Percentiles rank a stretch among this genome's conserved stretches.
Conservation (phyloP, 768 basidiomycete genomes). For the Exidia glandulosa region DNA sequence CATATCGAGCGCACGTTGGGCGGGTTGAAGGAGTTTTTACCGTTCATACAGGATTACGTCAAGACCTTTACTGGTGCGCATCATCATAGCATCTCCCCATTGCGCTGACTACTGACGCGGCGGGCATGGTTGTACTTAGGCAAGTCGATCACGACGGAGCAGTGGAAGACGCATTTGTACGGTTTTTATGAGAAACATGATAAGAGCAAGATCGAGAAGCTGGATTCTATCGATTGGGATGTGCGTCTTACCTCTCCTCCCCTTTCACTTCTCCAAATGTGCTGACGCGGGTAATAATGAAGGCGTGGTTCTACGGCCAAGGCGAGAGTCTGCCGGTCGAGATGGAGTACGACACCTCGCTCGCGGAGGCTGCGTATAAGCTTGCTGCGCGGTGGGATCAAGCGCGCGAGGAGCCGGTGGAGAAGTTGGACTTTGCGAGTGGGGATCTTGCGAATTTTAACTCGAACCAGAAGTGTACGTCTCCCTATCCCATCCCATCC, state of each 20-base stretch:
- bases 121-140: too few relatives aligned
- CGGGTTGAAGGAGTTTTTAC: constrained; percentile 74
- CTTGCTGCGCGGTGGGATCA: constrained; percentile 68
- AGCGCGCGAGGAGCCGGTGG: constrained; percentile 33
- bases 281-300: not conserved
- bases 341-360: constrained; percentile 61
- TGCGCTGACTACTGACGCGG: too few relatives aligned
- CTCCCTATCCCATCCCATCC: not conserved
- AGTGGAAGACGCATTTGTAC: constrained; percentile 78
- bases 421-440: constrained; percentile 43
- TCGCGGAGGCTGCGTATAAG: constrained; percentile 57
- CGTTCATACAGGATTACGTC: constrained; percentile 77
- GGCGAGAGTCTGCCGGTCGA: constrained; percentile 62
- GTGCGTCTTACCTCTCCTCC: constrained; percentile 27
- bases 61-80: constrained; percentile 68
- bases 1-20: constrained; percentile 57
- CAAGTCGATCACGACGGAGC: constrained; percentile 68
- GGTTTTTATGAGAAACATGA: constrained; percentile 52
- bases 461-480: constrained; percentile 65
- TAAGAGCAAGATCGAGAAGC: constrained; percentile 48
- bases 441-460: constrained; percentile 55
- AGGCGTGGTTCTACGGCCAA: constrained; percentile 80
- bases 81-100: too few relatives aligned
- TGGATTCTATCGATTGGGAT: constrained; percentile 70
- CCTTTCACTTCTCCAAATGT: not conserved